These are phyloP conservation scores for Suhomyces terraborum DNA, from an alignment of 1,139 yeast species.

Conservation along the genomic window DNA sequence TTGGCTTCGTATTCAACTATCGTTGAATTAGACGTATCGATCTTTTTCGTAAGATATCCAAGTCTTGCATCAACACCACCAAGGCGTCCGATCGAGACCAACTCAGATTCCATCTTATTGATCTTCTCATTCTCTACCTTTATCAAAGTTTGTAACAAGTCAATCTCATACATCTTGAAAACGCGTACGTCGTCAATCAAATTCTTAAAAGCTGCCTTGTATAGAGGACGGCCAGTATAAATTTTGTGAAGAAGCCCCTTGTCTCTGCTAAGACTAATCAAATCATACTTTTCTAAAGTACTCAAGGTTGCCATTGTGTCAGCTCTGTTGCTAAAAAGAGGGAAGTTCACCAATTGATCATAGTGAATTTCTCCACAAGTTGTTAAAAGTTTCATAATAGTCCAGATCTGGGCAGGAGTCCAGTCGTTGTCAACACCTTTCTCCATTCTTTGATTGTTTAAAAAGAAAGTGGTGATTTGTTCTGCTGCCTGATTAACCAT, in stretches of 20 bases:
- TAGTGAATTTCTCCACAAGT: conserved; percentile 46
- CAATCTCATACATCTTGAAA: conserved; percentile 63
- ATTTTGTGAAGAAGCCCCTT: conserved; percentile 73
- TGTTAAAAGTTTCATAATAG: conserved; percentile 66
- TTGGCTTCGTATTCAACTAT: conserved; percentile 45
- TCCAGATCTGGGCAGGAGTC: conserved; percentile 88
- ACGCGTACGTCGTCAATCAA: conserved; percentile 61
- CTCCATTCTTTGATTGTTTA: conserved; percentile 41
- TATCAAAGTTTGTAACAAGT: conserved; percentile 56
- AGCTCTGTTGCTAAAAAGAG: conserved; percentile 65
- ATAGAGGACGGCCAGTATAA: conserved; percentile 82
- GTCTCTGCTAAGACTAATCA: conserved; percentile 67
- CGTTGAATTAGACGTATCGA: conserved; percentile 54
- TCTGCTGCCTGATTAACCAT: conserved; percentile 85
- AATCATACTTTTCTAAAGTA: conserved; percentile 77
- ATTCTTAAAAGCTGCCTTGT: conserved; percentile 72
- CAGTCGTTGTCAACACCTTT: conserved; percentile 47
- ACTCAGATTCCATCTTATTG: conserved; percentile 66
- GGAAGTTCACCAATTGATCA: conserved; percentile 55
- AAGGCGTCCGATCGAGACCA: conserved; percentile 54
- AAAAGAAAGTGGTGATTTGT: conserved; percentile 81
- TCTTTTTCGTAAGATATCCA: conserved; percentile 64
- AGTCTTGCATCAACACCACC: conserved; percentile 61
- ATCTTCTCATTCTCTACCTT: conserved; percentile 66
- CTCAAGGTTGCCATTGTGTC: conserved; percentile 53